Conservation (phyloP, 2,329 filamentous ascomycete genomes). For the Aspergillus carbonarius region DNA sequence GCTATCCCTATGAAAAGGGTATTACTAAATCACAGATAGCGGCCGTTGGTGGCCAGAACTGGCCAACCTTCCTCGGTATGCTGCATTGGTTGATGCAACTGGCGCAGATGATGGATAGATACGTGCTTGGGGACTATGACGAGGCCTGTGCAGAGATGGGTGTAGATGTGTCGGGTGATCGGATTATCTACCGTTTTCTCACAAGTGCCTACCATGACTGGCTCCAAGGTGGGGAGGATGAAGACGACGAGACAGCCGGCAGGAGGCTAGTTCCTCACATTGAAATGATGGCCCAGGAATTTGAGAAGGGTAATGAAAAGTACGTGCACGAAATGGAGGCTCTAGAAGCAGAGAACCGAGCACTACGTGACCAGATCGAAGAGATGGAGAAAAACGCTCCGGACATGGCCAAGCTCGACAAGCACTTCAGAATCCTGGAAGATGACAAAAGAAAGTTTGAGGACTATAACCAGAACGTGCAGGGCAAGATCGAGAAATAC, state of each 20-base stretch:
- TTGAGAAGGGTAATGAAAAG: constrained; percentile 79
- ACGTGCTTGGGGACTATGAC: constrained; percentile 75
- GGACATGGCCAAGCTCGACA: constrained; percentile 78
- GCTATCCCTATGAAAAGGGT: constrained; percentile 91
- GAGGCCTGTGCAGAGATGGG: constrained; percentile 86
- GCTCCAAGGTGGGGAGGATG: constrained; percentile 88
- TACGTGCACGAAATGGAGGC: constrained; percentile 81
- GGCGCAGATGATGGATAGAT: constrained; percentile 88
- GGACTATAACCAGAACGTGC: constrained; percentile 83
- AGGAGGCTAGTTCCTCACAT: constrained; percentile 79
- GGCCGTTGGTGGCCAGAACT: constrained; percentile 94
- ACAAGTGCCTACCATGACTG: constrained; percentile 89
- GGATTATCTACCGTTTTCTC: constrained; percentile 91
- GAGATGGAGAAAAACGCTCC: constrained; percentile 84
- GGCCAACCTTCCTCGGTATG: constrained; percentile 89
- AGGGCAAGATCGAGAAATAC: constrained; percentile 85
- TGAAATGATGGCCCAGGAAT: constrained; percentile 81
- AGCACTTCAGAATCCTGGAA: constrained; percentile 88
- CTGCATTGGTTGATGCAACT: constrained; percentile 99
- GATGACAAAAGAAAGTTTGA: constrained; percentile 95
- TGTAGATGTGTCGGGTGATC: constrained; percentile 81
- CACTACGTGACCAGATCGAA: constrained; percentile 80
- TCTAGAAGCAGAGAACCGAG: constrained; percentile 81
- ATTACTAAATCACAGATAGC: constrained; percentile 96
- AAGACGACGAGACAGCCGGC: constrained; percentile 79